A percentile compares a stretch with the other conserved stretches of the same genome.
Conservation (phyloP, 371 early-diverging fungal genomes). For the Blakeslea trispora region DNA sequence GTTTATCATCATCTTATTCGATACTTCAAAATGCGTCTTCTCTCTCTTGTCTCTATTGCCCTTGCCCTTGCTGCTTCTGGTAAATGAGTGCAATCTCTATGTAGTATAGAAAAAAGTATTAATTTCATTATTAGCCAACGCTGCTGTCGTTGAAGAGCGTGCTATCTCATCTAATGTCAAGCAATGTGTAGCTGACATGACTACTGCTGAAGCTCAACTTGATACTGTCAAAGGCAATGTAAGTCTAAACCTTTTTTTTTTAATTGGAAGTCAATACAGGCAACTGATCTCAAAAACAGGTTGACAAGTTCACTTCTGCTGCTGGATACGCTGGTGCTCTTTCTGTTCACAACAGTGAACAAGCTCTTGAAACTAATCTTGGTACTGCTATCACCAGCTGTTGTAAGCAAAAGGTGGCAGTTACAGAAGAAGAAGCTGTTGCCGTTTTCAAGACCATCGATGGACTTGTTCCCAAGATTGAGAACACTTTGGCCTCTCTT, state of each 20-base stretch:
- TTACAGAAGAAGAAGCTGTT: constrained; percentile 18
- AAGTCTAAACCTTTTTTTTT: constrained; percentile 6
- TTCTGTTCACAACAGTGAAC: constrained; percentile 12
- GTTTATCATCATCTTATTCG: too few relatives aligned
- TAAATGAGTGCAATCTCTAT: constrained; percentile 2
- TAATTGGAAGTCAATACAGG: too few relatives aligned
- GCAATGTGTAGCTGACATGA: constrained; percentile 18
- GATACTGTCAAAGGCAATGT: constrained; percentile 9
- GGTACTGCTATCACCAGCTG: constrained; percentile 18
- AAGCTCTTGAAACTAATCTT: constrained; percentile 12
- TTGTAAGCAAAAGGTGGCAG: constrained; percentile 3
- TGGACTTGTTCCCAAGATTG: constrained; percentile 15
- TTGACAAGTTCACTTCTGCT: constrained; percentile 15
- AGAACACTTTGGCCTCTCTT: constrained; percentile 11
- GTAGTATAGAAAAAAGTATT: background rate
- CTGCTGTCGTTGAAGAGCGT: constrained; percentile 24
- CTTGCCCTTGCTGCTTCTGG: constrained; percentile 23
- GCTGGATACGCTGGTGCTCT: constrained; percentile 19
- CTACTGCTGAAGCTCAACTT: constrained; percentile 16
- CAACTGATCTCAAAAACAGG: constrained; percentile 12
- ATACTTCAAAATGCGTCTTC: constrained; percentile 15
- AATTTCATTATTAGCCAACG: constrained; percentile 16
- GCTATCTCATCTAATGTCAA: constrained; percentile 12
- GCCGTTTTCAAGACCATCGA: constrained; percentile 17
- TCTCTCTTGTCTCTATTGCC: constrained; percentile 17